Percentiles rank a stretch among this genome's conserved stretches.
These are phyloP conservation scores for Elaeagnus macrophylla DNA, from an alignment of 306 rosid species.

Conservation along the genomic window DNA sequence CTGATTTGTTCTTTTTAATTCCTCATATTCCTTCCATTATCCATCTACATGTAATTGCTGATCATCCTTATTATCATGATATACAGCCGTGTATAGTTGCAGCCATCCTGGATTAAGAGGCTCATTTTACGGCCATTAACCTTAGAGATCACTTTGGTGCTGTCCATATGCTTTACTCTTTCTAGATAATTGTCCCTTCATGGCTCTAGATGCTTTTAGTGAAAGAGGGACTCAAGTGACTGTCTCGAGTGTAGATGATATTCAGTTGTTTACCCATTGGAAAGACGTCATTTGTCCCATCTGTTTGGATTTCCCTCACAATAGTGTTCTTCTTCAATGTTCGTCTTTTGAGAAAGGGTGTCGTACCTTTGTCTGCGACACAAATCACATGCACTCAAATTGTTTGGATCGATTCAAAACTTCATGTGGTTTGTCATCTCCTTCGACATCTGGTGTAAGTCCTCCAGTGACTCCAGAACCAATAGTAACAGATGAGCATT, in stretches of 20 bases:
- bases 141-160: slow-evolving; percentile 8
- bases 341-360: slow-evolving; percentile 77
- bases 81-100: too few species aligned
- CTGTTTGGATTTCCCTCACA: slow-evolving; percentile 94
- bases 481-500: slow-evolving; percentile 33
- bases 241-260: slow-evolving; percentile 27
- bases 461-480: slow-evolving; percentile 27
- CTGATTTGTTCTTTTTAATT: too few species aligned
- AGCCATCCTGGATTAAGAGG: too few species aligned
- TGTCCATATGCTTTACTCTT: slow-evolving; percentile 13
- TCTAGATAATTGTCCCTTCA: slow-evolving; percentile 8
- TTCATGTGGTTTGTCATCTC: slow-evolving; percentile 46
- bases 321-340: slow-evolving; percentile 79
- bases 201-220: slow-evolving; percentile 18
- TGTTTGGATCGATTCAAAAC: slow-evolving; percentile 85
- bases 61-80: too few species aligned
- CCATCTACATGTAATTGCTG: too few species aligned
- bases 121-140: too few species aligned
- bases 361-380: slow-evolving; percentile 80
- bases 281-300: slow-evolving; percentile 73
- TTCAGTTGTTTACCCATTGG: slow-evolving; percentile 46
- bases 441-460: slow-evolving; percentile 33
- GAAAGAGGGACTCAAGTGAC: slow-evolving; percentile 15
- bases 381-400: slow-evolving; percentile 76
- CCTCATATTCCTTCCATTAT: too few species aligned